Evolutionary conservation across 768 basidiomycete genomes (phyloP), one percentile per base, ranked within the genome.

Genomic region (Pleurotus tuoliensis): DNA sequence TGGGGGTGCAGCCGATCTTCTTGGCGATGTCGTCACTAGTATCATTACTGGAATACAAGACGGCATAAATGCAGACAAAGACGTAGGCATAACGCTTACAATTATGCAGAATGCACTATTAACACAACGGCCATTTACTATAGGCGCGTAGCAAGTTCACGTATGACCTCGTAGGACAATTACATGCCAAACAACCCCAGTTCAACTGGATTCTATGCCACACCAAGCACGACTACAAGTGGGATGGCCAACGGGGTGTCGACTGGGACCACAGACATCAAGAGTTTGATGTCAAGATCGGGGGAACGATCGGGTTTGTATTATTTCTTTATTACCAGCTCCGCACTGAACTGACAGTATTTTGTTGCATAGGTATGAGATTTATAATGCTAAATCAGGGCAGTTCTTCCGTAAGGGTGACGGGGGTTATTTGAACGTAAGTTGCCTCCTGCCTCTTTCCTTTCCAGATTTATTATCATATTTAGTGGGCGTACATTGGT

Each of bases 131-230:
- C 22, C 12, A 0, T 24, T n/a, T 41, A 12, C 8, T 30, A 6
- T 47, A 60, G 59, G 47, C 44, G 16, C 59, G 59, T 18, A 16
- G 51, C 41, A 22, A 58, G 34, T 60, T 47, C 47, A 60, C 59
- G 3, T 24, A 47, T 13, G 18, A 22, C 9, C 58, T 60, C 22
- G 59, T 60, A 2, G 11, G n/a, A 11, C n/a, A 52, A 12, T 18
- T 55, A 27, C 39, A 25, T 5, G 13, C 46, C 16, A 15, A 54
- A 22, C 22, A 61, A 40, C 49, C 59, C 22, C 15, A 47, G 13
- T 61, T 61, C 59, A 61, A 61, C 50, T 56, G 45, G 30, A 45
- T 61, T 13, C 25, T 56, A 22, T 61, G 61, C 44, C 59, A 61
- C 24, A 59, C 59, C 18, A 30, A 59, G 12, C 60, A 61, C 38